A percentile compares a stretch with the other conserved stretches of the same genome.
Evolutionary conservation across 2,329 filamentous ascomycete species (phyloP).

Genomic region (Didymella glomerata): DNA sequence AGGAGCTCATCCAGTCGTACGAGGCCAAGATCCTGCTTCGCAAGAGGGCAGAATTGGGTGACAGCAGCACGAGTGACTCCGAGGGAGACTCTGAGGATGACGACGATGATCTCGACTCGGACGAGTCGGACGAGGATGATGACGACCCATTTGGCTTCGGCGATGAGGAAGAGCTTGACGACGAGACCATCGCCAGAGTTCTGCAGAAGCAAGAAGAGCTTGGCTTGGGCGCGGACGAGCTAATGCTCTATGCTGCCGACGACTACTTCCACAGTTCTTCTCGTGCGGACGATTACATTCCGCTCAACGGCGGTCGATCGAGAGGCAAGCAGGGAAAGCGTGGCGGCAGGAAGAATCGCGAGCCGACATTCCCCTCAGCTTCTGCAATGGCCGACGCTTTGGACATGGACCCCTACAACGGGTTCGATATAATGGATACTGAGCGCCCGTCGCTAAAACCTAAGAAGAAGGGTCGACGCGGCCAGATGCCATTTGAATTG

Average conservation of each 20-base stretch:
- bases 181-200: constrained; percentile 69
- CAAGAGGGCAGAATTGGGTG: constrained; percentile 26
- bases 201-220: constrained; percentile 70
- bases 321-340: constrained; percentile 35
- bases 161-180: constrained; percentile 58
- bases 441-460: constrained; percentile 72
- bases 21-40: constrained; percentile 33
- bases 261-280: constrained; percentile 49
- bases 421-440: constrained; percentile 87
- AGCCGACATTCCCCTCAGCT: constrained; percentile 60
- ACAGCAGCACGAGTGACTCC: constrained; percentile 34
- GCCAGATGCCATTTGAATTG: constrained; percentile 57
- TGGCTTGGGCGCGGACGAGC: constrained; percentile 67
- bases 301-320: constrained; percentile 37
- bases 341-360: constrained; percentile 25
- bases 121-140: constrained; percentile 52
- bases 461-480: constrained; percentile 69
- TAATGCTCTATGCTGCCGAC: constrained; percentile 64
- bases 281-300: constrained; percentile 22
- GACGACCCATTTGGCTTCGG: constrained; percentile 32
- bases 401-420: constrained; percentile 69
- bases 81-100: constrained; percentile 37
- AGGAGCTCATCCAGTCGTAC: constrained; percentile 40
- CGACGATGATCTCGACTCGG: constrained; percentile 50
- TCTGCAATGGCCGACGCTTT: constrained; percentile 65